A percentile compares a stretch with the other conserved stretches of the same genome.
phyloP scores from a whole-genome alignment of 2,329 filamentous ascomycete species.

The Fusarium sp. region DNA sequence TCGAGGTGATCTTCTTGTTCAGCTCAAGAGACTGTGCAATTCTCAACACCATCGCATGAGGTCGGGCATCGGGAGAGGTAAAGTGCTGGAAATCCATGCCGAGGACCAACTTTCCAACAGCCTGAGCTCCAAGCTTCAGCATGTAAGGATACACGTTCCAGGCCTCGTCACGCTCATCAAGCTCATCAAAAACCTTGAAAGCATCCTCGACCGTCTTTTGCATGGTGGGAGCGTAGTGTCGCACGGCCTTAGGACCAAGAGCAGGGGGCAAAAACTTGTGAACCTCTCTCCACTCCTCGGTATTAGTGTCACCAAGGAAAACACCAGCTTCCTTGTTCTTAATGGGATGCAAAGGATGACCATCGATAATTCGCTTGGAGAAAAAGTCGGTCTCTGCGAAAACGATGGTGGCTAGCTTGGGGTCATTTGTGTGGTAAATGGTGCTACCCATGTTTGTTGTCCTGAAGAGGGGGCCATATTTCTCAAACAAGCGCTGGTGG shows the following conservation, averaged over 20 bases:
- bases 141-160: conserved; percentile 63
- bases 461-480: conserved; percentile 63
- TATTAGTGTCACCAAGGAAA: conserved; percentile 63
- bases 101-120: conserved; percentile 57
- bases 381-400: conserved; percentile 64
- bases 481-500: conserved; percentile 63
- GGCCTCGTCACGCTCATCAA: conserved; percentile 60
- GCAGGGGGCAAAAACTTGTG: conserved; percentile 73
- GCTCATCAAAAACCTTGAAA: conserved; percentile 61
- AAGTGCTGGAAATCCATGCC: conserved; percentile 61
- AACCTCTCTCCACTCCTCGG: conserved; percentile 59
- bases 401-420: conserved; percentile 57
- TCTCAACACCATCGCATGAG: conserved; percentile 62
- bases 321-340: conserved; percentile 56
- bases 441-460: conserved; percentile 63
- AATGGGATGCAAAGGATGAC: conserved; percentile 59
- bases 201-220: conserved; percentile 63
- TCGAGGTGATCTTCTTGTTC: conserved; percentile 68
- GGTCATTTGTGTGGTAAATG: conserved; percentile 63
- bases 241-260: conserved; percentile 68
- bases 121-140: conserved; percentile 60
- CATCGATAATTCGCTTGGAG: conserved; percentile 63
- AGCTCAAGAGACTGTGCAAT: conserved; percentile 64
- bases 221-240: conserved; percentile 70
- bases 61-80: conserved; percentile 55